Base-by-base conservation (phyloP, 2,329 filamentous ascomycete genomes). In the Cyanodermella asteris region DNA sequence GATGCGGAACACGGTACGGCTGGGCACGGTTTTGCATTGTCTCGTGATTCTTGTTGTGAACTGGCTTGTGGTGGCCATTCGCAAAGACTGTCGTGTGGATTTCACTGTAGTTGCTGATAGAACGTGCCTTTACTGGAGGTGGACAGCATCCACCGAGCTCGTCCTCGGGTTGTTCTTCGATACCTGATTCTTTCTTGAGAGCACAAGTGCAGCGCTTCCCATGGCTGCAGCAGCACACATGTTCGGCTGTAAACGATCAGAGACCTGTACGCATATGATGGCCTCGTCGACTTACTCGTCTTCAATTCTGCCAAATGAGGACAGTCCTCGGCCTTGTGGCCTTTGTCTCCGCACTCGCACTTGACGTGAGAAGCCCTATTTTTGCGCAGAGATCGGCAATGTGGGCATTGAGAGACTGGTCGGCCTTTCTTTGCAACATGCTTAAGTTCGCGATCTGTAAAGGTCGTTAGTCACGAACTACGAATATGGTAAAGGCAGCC, bases 391-490 rank as follows among this genome's bases (percentile, higher is more conserved):
- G 75, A 69, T 49, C 87, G 84, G 56, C 87, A 97, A 56, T 97
- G 87, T 38, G 80, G 68, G 55, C 87, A 97, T 71, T 97, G 87
- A 41, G 87, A 91, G 39, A 94, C 81, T 33, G 87, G 87, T 34
- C 84, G 76, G 44, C 84, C 84, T 59, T 94, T 94, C 51, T 91
- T 91, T 53, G 90, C 90, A 57, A 93, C 91, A 49, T 91, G 80
- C 44, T 78, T 74, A 36, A 94, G 65, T 36, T 77, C 77, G 38
- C 84, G 78, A 51, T 93, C 87, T 91, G 43, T 28, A 31, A 24
- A 29, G 28, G 19, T 27, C 30, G 27, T 20, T 27, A 23, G 24
- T 33, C 32, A 32, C 25, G 30, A 26, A 29, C 27, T 20, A 17
- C 20, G 22, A 26, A 5, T 11, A 28, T 13, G 9, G 22, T 6